These are phyloP conservation scores for Usnea hakonensis DNA, from an alignment of 495 filamentous ascomycete genomes.

Conservation along the genomic window DNA sequence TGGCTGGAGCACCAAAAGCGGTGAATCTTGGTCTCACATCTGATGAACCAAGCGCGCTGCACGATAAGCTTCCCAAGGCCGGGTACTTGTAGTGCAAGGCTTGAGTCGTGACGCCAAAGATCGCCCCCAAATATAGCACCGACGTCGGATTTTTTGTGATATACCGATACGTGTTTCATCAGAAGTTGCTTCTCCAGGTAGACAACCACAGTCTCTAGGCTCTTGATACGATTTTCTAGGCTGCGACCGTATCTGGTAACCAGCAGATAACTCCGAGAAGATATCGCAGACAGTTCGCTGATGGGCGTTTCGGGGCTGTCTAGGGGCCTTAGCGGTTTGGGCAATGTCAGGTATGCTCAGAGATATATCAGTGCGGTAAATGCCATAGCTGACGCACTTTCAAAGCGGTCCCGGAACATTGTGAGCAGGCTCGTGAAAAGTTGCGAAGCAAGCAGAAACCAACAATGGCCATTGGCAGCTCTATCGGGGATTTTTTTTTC, in stretches of 20 bases:
- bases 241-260: not conserved
- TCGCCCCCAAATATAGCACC: not conserved
- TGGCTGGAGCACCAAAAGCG: too few species aligned
- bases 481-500: not conserved
- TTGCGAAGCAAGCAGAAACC: not conserved
- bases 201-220: not conserved
- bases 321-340: not conserved
- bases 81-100: not conserved
- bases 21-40: too few species aligned
- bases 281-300: not conserved
- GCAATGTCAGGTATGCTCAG: not conserved
- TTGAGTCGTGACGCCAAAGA: not conserved
- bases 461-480: slow-evolving; percentile 5
- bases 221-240: not conserved
- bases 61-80: too few species aligned
- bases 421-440: not conserved
- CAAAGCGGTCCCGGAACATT: slow-evolving; percentile 1
- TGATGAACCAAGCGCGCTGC: too few species aligned
- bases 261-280: not conserved
- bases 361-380: not conserved
- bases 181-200: too few species aligned
- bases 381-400: not conserved
- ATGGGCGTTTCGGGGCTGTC: not conserved
- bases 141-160: not conserved
- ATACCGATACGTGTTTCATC: not conserved